Conservation (phyloP, 805 yeast genomes). For the Saccharomycopsis selenospora region DNA sequence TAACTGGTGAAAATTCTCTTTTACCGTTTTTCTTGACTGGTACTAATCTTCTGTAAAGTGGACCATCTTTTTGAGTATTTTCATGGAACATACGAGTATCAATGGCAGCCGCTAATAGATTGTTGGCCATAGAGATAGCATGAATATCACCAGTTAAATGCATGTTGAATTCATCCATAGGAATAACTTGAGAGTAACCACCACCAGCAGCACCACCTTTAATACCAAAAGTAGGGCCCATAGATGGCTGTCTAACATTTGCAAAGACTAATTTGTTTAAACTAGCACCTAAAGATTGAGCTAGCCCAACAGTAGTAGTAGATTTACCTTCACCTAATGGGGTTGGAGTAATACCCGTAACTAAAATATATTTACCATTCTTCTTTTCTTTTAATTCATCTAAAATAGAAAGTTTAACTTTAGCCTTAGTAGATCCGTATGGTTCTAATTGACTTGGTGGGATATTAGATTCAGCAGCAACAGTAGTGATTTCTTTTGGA, state of each 20-base stretch:
- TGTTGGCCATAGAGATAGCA: constrained; percentile 77
- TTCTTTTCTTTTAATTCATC: constrained; percentile 51
- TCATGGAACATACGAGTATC: constrained; percentile 86
- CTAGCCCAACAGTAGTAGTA: constrained; percentile 76
- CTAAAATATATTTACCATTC: constrained; percentile 67
- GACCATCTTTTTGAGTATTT: constrained; percentile 61
- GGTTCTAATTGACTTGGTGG: constrained; percentile 63
- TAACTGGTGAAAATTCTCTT: constrained; percentile 59
- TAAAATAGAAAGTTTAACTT: constrained; percentile 57
- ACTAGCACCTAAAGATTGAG: constrained; percentile 76
- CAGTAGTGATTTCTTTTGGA: constrained; percentile 61
- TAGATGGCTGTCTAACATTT: constrained; percentile 79
- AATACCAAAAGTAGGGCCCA: constrained; percentile 86
- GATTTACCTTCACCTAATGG: constrained; percentile 85
- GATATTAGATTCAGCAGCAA: constrained; percentile 65
- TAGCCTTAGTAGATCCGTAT: constrained; percentile 71
- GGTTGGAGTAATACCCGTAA: constrained; percentile 81
- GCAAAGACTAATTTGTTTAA: constrained; percentile 63
- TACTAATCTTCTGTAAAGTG: constrained; percentile 66
- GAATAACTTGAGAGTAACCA: constrained; percentile 80
- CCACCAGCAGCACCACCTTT: constrained; percentile 93
- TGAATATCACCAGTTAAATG: constrained; percentile 83
- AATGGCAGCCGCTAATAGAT: constrained; percentile 75
- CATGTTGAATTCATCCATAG: constrained; percentile 85
- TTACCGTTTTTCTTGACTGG: constrained; percentile 61